These are phyloP conservation scores for Amanita rimosa DNA, from an alignment of 768 basidiomycete species.

Conservation along the genomic window DNA sequence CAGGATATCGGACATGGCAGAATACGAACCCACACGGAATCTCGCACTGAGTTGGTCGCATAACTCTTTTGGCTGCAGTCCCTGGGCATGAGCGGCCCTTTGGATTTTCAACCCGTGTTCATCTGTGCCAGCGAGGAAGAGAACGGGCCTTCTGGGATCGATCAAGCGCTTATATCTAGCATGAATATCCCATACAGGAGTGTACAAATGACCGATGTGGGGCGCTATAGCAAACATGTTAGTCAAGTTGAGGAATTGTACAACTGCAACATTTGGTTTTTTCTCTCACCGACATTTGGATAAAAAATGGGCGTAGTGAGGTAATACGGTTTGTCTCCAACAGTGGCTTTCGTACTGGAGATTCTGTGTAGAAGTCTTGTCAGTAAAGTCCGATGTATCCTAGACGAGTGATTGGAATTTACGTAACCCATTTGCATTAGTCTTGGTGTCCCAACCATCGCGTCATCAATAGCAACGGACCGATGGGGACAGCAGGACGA, in stretches of 20 bases:
- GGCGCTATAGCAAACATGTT: slow-evolving; percentile 31
- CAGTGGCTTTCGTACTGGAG: background rate
- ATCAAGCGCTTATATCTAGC: slow-evolving; percentile 57
- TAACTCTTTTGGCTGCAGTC: slow-evolving; percentile 46
- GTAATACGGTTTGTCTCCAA: slow-evolving; percentile 53
- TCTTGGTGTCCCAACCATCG: too few relatives aligned
- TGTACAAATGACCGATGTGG: slow-evolving; percentile 84
- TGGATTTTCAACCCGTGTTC: slow-evolving; percentile 92
- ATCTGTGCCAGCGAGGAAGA: slow-evolving; percentile 77
- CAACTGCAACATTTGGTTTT: background rate
- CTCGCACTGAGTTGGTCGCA: slow-evolving; percentile 60
- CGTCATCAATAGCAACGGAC: too few relatives aligned
- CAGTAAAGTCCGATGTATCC: background rate
- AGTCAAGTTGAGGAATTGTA: background rate
- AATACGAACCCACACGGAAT: slow-evolving; percentile 53
- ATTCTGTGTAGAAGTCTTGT: background rate
- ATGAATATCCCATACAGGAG: slow-evolving; percentile 73
- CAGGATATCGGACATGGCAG: background rate
- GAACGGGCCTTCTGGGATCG: slow-evolving; percentile 38
- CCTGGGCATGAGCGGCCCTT: slow-evolving; percentile 55
- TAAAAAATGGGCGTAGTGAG: slow-evolving; percentile 93
- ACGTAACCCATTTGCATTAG: too few relatives aligned
- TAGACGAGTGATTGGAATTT: background rate
- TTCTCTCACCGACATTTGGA: slow-evolving; percentile 63
- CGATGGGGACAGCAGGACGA: too few relatives aligned